Evolutionary conservation across 768 basidiomycete genomes (phyloP).

Genomic region (Dioszegia crocea): DNA sequence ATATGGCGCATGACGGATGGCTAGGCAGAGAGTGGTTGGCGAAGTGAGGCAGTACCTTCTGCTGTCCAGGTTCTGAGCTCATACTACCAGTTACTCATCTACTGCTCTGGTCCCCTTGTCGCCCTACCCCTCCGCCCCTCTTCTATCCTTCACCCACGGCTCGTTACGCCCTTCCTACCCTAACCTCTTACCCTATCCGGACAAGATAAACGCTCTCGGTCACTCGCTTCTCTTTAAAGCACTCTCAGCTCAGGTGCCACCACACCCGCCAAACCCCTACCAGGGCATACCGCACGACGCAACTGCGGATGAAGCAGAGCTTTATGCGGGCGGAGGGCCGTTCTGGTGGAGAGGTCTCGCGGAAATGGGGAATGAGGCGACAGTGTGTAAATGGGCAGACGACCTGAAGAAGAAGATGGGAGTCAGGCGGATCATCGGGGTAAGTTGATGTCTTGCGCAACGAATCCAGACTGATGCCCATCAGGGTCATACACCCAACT

Average conservation of each 20-base stretch:
- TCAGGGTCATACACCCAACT: conserved; percentile 88
- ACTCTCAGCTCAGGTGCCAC: conserved; percentile 66
- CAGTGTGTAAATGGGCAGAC: conserved; percentile 67
- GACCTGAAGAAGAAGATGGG: conserved; percentile 68
- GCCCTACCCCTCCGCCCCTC: conserved; percentile 50
- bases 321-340: conserved; percentile 77
- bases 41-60: conserved; percentile 56
- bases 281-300: conserved; percentile 61
- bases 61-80: too few species aligned
- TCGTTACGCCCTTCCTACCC: conserved; percentile 70
- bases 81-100: conserved; percentile 32
- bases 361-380: conserved; percentile 62
- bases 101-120: conserved; percentile 54
- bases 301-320: conserved; percentile 62
- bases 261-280: conserved; percentile 73
- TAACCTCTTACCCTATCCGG: conserved; percentile 74
- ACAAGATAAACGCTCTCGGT: conserved; percentile 72
- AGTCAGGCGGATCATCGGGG: conserved; percentile 72
- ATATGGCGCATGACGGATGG: conserved; percentile 64
- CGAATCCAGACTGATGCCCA: not conserved
- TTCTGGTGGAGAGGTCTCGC: conserved; percentile 97
- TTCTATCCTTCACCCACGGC: conserved; percentile 85
- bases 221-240: conserved; percentile 66
- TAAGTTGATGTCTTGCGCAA: conserved; percentile 10
- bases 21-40: conserved; percentile 76